These are phyloP conservation scores for Echinosophora koreensis DNA, from an alignment of 306 rosid species.

Conservation along the genomic window DNA sequence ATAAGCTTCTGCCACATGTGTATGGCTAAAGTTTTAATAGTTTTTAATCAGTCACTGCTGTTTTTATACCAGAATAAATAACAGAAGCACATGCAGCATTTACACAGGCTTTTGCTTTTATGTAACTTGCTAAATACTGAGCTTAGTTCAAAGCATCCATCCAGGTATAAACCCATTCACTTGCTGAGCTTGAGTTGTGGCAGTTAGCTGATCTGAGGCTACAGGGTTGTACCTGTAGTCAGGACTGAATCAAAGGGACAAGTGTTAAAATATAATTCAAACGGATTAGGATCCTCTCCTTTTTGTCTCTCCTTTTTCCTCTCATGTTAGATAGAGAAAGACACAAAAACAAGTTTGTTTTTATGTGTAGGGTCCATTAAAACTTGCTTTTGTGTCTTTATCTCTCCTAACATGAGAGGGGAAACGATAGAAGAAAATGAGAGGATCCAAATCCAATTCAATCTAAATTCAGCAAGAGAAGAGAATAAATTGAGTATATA, in stretches of 20 bases:
- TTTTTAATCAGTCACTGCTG: conserved; percentile 55
- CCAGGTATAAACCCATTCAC: conserved; percentile 85
- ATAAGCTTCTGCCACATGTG: conserved; percentile 44
- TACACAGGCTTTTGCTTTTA: conserved; percentile 45
- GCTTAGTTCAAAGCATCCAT: conserved; percentile 82
- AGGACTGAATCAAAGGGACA: conserved; percentile 40
- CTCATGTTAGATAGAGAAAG: too few relatives aligned
- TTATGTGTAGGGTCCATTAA: too few relatives aligned
- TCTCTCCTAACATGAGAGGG: too few relatives aligned
- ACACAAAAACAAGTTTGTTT: too few relatives aligned
- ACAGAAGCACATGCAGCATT: conserved; percentile 53
- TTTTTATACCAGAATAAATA: conserved; percentile 53
- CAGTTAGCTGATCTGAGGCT: conserved; percentile 70
- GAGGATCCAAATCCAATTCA: neutral
- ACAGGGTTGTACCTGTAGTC: conserved; percentile 63
- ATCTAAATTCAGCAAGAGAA: conserved; percentile 59
- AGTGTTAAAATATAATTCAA: neutral
- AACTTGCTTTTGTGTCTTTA: too few relatives aligned
- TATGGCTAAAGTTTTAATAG: conserved; percentile 51
- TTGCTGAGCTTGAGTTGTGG: conserved; percentile 74
- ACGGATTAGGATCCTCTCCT: too few relatives aligned
- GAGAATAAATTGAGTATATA: conserved; percentile 58
- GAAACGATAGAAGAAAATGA: too few relatives aligned
- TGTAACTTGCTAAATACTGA: conserved; percentile 32
- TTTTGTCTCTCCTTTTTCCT: too few relatives aligned